These are phyloP conservation scores for Exserohilum rostratum DNA, from an alignment of 2,329 filamentous ascomycete genomes.

Conservation along the genomic window DNA sequence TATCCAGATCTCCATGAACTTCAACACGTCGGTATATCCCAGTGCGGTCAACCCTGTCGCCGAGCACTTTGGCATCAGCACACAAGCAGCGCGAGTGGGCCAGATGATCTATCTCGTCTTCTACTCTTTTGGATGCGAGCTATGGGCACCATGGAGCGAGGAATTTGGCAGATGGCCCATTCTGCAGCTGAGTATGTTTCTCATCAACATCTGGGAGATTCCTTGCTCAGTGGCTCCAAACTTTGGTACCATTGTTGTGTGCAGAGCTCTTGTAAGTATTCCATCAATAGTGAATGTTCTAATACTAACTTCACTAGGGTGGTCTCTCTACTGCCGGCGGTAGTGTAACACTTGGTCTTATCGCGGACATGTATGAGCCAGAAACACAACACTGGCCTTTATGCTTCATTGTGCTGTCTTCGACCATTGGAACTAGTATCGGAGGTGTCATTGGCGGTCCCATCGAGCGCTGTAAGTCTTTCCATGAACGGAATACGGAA, in stretches of 20 bases:
- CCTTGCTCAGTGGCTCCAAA: conserved; percentile 64
- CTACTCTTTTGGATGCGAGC: conserved; percentile 84
- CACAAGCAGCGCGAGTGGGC: conserved; percentile 29
- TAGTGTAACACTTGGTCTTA: conserved; percentile 66
- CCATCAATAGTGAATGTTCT: conserved; percentile 58
- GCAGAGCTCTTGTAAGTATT: conserved; percentile 61
- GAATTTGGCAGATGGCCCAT: conserved; percentile 69
- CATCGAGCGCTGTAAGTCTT: conserved; percentile 49
- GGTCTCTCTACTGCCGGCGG: conserved; percentile 62
- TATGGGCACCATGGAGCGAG: conserved; percentile 81
- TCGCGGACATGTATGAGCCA: conserved; percentile 65
- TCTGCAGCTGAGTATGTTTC: conserved; percentile 65
- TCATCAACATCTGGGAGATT: conserved; percentile 71
- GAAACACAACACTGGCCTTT: conserved; percentile 65
- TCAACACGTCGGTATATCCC: conserved; percentile 61
- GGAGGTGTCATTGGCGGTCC: conserved; percentile 71
- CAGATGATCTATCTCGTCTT: conserved; percentile 67
- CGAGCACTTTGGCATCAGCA: conserved; percentile 62
- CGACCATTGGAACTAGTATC: conserved; percentile 72
- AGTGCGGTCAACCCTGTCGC: conserved; percentile 59
- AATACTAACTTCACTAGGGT: conserved; percentile 53
- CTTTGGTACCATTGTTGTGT: conserved; percentile 69
- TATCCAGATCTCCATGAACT: conserved; percentile 63
- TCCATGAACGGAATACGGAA: conserved; percentile 63
- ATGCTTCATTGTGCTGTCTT: conserved; percentile 59